These are phyloP conservation scores for Prunella vulgaris DNA, from an alignment of 257 asterid genomes.

Conservation along the genomic window DNA sequence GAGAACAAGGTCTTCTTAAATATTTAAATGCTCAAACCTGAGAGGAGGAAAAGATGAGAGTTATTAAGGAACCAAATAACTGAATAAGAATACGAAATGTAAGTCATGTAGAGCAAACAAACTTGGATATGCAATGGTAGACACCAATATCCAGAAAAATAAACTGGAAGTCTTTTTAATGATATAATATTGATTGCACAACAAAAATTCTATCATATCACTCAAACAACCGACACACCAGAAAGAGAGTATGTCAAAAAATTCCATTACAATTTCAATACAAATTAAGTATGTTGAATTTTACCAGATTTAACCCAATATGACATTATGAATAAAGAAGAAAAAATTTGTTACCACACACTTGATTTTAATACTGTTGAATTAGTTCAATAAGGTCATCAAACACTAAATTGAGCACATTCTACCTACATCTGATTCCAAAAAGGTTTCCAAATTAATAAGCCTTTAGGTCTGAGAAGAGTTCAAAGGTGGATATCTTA, in stretches of 20 bases:
- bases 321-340: background rate
- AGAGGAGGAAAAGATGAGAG: background rate
- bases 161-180: too few relatives aligned
- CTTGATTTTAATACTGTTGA: background rate
- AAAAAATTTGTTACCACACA: background rate
- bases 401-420: constrained; percentile 7
- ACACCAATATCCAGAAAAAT: too few relatives aligned
- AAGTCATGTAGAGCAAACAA: background rate
- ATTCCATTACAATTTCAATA: too few relatives aligned
- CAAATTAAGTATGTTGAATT: too few relatives aligned
- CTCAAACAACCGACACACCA: too few relatives aligned
- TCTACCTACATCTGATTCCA: constrained; percentile 15
- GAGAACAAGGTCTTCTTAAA: constrained; percentile 20
- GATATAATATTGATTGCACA: too few relatives aligned
- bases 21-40: constrained; percentile 40
- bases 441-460: background rate
- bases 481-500: too few relatives aligned
- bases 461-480: too few relatives aligned
- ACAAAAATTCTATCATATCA: too few relatives aligned
- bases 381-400: constrained; percentile 2
- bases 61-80: background rate
- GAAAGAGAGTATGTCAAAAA: too few relatives aligned
- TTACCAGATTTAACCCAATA: background rate
- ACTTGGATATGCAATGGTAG: too few relatives aligned
- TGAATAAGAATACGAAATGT: background rate